Evolutionary conservation across 345 rosid species (phyloP).

Genomic region (Syzygium grande): DNA sequence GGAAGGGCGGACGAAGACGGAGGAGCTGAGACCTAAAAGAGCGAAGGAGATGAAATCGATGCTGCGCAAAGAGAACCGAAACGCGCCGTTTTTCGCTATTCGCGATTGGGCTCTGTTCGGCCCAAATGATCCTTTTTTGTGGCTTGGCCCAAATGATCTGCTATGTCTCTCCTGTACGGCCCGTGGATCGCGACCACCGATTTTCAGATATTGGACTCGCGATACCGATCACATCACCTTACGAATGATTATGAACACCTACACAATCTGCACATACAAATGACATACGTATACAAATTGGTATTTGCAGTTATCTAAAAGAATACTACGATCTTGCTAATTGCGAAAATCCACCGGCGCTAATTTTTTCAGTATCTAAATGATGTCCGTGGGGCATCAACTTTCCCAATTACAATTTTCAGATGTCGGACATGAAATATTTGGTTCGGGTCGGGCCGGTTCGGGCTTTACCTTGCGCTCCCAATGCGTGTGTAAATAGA

Average conservation of each 20-base stretch:
- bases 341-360: not conserved
- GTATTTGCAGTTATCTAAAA: not conserved
- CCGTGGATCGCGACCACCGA: not conserved
- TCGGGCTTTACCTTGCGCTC: too few relatives aligned
- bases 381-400: not conserved
- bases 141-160: too few relatives aligned
- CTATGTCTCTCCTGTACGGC: not conserved
- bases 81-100: not conserved
- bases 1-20: not conserved
- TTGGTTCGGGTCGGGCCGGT: too few relatives aligned
- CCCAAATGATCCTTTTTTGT: not conserved
- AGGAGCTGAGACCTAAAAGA: not conserved
- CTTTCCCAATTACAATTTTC: not conserved
- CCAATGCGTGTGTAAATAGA: fast-evolving
- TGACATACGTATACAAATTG: not conserved
- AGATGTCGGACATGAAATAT: too few relatives aligned
- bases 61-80: not conserved
- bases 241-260: not conserved
- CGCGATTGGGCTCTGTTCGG: not conserved
- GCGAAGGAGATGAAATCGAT: not conserved
- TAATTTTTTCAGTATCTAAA: too few relatives aligned
- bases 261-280: not conserved
- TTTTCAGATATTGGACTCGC: not conserved
- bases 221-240: not conserved
- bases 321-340: not conserved